Evolutionary conservation across 495 filamentous ascomycete genomes (phyloP).

Genomic region (Endocarpon pusillum): DNA sequence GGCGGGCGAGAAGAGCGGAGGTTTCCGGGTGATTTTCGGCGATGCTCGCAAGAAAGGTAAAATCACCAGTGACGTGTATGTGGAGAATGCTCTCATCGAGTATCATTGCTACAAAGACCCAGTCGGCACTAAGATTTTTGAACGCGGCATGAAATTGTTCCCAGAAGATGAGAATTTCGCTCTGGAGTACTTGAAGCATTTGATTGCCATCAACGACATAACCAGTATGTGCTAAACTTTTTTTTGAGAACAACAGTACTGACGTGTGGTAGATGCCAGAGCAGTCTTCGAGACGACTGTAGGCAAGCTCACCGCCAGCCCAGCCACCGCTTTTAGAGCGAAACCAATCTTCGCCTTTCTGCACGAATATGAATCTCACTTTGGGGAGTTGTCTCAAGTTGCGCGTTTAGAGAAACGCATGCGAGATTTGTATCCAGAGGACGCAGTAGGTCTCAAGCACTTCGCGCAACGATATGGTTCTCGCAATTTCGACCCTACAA

Average conservation of each 20-base stretch:
- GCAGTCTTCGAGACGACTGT: conserved; percentile 90
- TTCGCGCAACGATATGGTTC: conserved; percentile 63
- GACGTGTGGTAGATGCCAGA: conserved; percentile 73
- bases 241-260: too few relatives aligned
- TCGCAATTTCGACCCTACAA: conserved; percentile 55
- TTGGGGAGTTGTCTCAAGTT: conserved; percentile 78
- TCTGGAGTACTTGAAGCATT: conserved; percentile 85
- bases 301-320: conserved; percentile 53
- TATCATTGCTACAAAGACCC: conserved; percentile 90
- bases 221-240: conserved; percentile 68
- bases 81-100: conserved; percentile 80
- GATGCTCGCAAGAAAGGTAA: conserved; percentile 74
- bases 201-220: conserved; percentile 76
- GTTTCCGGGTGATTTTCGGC: conserved; percentile 58
- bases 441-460: conserved; percentile 51
- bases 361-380: conserved; percentile 86
- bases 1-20: conserved; percentile 49
- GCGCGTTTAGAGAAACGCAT: conserved; percentile 82
- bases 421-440: conserved; percentile 78
- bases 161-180: conserved; percentile 83
- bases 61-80: conserved; percentile 83
- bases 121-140: conserved; percentile 84
- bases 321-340: conserved; percentile 51
- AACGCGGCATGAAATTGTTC: conserved; percentile 80
- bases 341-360: conserved; percentile 79